Conservation (phyloP, 805 yeast genomes). For the Pichia exigua region DNA sequence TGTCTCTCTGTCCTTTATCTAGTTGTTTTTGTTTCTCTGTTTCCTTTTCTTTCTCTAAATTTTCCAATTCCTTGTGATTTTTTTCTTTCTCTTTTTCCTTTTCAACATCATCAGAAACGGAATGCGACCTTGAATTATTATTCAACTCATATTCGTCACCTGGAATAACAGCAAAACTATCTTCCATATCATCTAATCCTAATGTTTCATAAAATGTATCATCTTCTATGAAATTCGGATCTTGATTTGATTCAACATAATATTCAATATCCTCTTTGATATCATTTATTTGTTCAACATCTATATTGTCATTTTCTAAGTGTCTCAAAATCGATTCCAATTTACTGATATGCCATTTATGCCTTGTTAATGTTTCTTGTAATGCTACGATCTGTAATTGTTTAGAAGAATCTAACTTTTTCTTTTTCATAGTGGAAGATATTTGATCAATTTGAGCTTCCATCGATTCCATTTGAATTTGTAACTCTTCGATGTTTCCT, state of each 20-base stretch:
- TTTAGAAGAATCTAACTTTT: constrained; percentile 44
- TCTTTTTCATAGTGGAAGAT: constrained; percentile 45
- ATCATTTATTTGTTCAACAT: constrained; percentile 65
- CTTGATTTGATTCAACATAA: constrained; percentile 90
- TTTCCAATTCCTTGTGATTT: neutral
- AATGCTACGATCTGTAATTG: constrained; percentile 56
- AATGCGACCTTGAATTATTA: constrained; percentile 2
- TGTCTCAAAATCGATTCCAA: constrained; percentile 71
- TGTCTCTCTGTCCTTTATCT: constrained; percentile 1
- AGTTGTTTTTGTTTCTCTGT: neutral
- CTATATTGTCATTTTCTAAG: constrained; percentile 73
- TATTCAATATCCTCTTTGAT: constrained; percentile 86
- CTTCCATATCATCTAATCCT: constrained; percentile 50
- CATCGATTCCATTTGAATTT: constrained; percentile 68
- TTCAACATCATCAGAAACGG: constrained; percentile 2
- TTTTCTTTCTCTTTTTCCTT: constrained; percentile 4
- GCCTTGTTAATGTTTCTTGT: constrained; percentile 59
- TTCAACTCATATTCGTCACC: constrained; percentile 10
- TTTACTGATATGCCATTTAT: constrained; percentile 68
- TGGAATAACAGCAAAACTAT: constrained; percentile 21
- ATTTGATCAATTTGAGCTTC: constrained; percentile 63
- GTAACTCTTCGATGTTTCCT: constrained; percentile 68
- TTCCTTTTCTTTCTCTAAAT: neutral
- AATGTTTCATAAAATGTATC: constrained; percentile 87
- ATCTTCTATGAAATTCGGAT: constrained; percentile 87